Conservation (phyloP, 768 basidiomycete species). For the Agaricus bisporus region DNA sequence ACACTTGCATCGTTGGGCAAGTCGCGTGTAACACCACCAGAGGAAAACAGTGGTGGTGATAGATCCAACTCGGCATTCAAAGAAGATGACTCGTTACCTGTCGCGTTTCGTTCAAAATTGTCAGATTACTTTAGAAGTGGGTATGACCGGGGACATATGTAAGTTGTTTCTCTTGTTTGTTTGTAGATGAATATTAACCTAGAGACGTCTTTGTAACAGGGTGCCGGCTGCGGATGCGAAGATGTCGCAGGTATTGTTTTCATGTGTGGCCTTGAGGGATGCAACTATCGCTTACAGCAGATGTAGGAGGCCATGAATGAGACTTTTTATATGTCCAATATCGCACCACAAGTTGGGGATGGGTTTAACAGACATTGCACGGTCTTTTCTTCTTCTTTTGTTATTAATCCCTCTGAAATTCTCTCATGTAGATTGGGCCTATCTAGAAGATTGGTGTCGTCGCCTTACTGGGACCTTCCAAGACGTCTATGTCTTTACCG, state of each 20-base stretch:
- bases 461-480: slow-evolving; percentile 80
- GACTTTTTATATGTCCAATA: slow-evolving; percentile 91
- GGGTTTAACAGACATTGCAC: slow-evolving; percentile 98
- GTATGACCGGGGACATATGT: slow-evolving; percentile 98
- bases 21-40: slow-evolving; percentile 16
- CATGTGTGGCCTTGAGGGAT: not conserved
- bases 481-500: slow-evolving; percentile 96
- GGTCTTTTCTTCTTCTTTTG: not conserved
- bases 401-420: not conserved
- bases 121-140: slow-evolving; percentile 91
- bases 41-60: slow-evolving; percentile 45
- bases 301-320: slow-evolving; percentile 86
- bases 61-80: slow-evolving; percentile 71
- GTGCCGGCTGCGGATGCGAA: slow-evolving; percentile 97
- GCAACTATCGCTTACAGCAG: not conserved
- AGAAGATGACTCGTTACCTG: slow-evolving; percentile 79
- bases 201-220: slow-evolving; percentile 44
- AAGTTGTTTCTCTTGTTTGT: slow-evolving; percentile 16
- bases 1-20: slow-evolving; percentile 66
- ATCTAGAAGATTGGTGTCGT: slow-evolving; percentile 93
- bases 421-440: slow-evolving; percentile 78
- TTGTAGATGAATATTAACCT: not conserved
- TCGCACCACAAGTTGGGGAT: slow-evolving; percentile 95
- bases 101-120: slow-evolving; percentile 72
- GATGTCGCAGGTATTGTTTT: slow-evolving; percentile 56